These are phyloP conservation scores for Orbilia ellipsospora DNA, from an alignment of 2,329 filamentous ascomycete genomes.

Conservation along the genomic window DNA sequence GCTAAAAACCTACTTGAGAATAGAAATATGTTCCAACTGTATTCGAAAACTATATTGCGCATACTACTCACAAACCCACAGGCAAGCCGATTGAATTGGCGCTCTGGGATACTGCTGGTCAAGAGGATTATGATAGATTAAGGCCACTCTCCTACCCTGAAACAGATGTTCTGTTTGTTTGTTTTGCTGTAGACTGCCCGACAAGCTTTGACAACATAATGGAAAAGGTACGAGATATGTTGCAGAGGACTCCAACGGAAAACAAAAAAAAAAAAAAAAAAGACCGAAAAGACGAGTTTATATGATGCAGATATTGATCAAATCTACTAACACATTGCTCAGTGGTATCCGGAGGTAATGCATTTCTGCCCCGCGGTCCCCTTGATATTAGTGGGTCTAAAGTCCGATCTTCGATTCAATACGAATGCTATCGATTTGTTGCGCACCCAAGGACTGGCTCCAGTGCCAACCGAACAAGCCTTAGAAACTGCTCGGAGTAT, in stretches of 20 bases:
- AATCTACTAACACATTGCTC: constrained; percentile 34
- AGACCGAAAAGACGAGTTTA: too few species aligned
- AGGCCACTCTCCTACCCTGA: constrained; percentile 96
- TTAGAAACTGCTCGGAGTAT: constrained; percentile 89
- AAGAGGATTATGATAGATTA: constrained; percentile 97
- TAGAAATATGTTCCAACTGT: constrained; percentile 99
- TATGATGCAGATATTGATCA: constrained; percentile 58
- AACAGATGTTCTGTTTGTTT: constrained; percentile 97
- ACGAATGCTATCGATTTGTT: constrained; percentile 98
- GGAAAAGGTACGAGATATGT: constrained; percentile 78
- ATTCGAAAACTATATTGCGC: constrained; percentile 99
- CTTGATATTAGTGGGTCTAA: constrained; percentile 92
- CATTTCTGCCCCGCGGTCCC: constrained; percentile 99
- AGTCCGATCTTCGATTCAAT: constrained; percentile 95
- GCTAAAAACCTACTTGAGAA: constrained; percentile 4
- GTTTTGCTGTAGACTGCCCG: constrained; percentile 98
- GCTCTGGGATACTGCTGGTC: constrained; percentile 97
- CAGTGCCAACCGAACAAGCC: constrained; percentile 91
- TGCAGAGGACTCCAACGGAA: too few species aligned
- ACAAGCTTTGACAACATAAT: constrained; percentile 98
- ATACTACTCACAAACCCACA: constrained; percentile 85
- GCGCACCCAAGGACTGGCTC: constrained; percentile 95
- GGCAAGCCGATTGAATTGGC: constrained; percentile 97
- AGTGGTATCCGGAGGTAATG: constrained; percentile 99
- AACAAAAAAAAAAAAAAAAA: too few species aligned